Percentiles rank a stretch among this genome's conserved stretches.
These are phyloP conservation scores for Aspergillus asperescens DNA, from an alignment of 495 filamentous ascomycete species.

Conservation along the genomic window DNA sequence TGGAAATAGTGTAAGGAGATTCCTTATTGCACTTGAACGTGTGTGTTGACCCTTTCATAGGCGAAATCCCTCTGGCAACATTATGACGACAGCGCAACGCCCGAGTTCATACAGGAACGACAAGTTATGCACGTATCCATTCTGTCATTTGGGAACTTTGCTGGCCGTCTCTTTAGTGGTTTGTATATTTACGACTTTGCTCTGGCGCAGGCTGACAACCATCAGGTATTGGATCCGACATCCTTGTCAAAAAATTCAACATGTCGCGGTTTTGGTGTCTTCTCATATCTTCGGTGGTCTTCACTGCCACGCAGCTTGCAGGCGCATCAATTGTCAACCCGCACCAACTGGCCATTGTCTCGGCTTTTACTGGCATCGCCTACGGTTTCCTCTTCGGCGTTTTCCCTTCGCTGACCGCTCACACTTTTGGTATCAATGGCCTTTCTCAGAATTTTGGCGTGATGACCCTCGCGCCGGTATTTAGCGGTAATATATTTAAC, in stretches of 20 bases:
- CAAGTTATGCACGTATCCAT: constrained; percentile 94
- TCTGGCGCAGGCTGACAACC: not conserved
- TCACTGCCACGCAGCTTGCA: constrained; percentile 73
- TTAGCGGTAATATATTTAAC: constrained; percentile 89
- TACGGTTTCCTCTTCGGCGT: constrained; percentile 96
- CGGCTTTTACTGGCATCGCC: constrained; percentile 74
- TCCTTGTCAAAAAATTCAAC: constrained; percentile 71
- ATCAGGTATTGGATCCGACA: constrained; percentile 79
- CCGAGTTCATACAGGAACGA: constrained; percentile 70
- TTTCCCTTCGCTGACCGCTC: constrained; percentile 85
- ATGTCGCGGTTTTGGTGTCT: constrained; percentile 88
- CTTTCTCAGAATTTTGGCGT: constrained; percentile 89
- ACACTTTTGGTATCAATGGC: constrained; percentile 87
- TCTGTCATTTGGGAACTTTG: constrained; percentile 77
- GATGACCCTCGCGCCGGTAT: constrained; percentile 82
- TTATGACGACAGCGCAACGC: constrained; percentile 67
- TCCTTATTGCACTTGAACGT: not conserved
- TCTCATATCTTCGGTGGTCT: constrained; percentile 68
- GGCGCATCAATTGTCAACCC: constrained; percentile 79
- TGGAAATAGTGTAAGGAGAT: constrained; percentile 66
- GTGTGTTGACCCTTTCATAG: constrained; percentile 27
- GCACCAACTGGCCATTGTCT: constrained; percentile 69
- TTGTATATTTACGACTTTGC: constrained; percentile 18
- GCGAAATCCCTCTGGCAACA: constrained; percentile 71
- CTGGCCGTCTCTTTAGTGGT: constrained; percentile 74